Evolutionary conservation across 331 rosid genomes (phyloP).

Genomic region (Acacia concinna): DNA sequence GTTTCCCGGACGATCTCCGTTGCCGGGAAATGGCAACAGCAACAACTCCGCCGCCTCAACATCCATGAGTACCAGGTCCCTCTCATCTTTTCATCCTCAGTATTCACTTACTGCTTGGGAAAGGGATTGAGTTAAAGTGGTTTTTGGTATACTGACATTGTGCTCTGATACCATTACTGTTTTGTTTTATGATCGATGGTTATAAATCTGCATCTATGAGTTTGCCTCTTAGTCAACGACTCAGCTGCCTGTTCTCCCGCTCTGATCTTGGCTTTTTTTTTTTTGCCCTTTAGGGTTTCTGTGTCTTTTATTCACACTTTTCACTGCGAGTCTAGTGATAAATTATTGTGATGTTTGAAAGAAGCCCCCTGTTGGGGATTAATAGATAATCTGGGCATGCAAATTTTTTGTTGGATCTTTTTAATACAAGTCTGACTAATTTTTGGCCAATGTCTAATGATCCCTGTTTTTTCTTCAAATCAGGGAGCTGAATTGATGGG

Average conservation of each 20-base stretch:
- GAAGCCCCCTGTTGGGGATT: background rate
- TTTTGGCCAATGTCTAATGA: constrained; percentile 20
- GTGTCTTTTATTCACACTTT: background rate
- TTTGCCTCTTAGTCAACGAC: background rate
- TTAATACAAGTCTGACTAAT: background rate
- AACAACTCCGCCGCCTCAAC: constrained; percentile 99
- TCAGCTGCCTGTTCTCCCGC: background rate
- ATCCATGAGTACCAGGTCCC: constrained; percentile 94
- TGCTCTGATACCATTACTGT: background rate
- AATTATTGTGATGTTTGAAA: background rate
- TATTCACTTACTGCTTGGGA: background rate
- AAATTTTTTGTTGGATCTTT: constrained; percentile 15
- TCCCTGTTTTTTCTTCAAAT: constrained; percentile 21
- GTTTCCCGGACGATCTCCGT: constrained; percentile 85
- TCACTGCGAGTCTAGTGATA: background rate
- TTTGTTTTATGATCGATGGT: background rate
- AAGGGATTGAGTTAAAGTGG: background rate
- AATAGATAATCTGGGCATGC: background rate
- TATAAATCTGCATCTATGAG: background rate
- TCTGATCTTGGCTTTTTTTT: background rate
- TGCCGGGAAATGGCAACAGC: constrained; percentile 92
- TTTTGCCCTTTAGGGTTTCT: background rate
- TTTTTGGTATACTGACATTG: background rate
- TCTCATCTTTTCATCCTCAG: background rate
- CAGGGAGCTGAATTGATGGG: constrained; percentile 95